Evolutionary conservation across 257 asterid genomes (phyloP), one percentile per base, ranked within the genome.

Genomic region (Voacanga thouarsii): DNA sequence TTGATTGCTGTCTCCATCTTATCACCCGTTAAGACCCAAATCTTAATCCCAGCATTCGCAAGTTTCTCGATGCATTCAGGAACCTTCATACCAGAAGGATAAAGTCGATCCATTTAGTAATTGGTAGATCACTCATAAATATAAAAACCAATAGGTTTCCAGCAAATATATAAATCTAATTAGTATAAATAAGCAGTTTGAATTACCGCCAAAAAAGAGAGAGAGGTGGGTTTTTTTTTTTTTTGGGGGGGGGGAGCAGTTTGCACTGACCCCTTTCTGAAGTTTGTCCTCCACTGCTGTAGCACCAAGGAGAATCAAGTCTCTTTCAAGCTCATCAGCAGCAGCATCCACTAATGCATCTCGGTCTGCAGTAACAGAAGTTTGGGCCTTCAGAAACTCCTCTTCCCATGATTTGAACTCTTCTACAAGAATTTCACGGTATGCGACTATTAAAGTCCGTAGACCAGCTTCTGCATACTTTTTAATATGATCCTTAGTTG

Each of bases 1-100:
- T 95, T 95, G 83, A 95, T 90, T 12, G 99, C 99, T 1, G 99
- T 95, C 89, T 95, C 99, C 99, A 93, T 93, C 89, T 95, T 92
- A 84, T 95, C 99, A 65, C 99, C 99, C 5, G 99, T 95, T 82
- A 95, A 90, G 84, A 95, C 97, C 99, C 99, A 95, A 79, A 95
- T 87, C 87, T 90, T 95, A 71, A 95, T 87, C 74, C 99, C 99
- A 50, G 99, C 97, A 67, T 73, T 78, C 77, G 90, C 92, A 47
- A 95, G 97, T 84, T 90, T 95, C 77, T 85, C 89, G 41, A 95
- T 95, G 89, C 99, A 95, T 88, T 90, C 94, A 23, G 99, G 97
- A 80, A 95, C 99, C 99, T 95, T 76, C 72, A 83, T 71, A 81
- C 74, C 64, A 83, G 75, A 82, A 50, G 55, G 45, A 73, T 7